A percentile compares a stretch with the other conserved stretches of the same genome.
Conservation (phyloP, 2,329 filamentous ascomycete species). For the Cytospora leucostoma region DNA sequence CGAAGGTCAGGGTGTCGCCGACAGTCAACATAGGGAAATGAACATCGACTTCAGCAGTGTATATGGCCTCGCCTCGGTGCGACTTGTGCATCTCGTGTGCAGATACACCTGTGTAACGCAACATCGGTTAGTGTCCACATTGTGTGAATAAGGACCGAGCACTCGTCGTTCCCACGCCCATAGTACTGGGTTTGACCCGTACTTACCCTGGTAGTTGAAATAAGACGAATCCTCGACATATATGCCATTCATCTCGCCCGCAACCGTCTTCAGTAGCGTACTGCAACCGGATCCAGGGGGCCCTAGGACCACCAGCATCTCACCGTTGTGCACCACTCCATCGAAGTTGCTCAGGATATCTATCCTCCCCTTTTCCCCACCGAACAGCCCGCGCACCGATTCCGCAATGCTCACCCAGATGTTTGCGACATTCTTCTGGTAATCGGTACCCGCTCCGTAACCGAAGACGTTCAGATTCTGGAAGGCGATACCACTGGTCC, state of each 20-base stretch:
- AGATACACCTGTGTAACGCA: conserved; percentile 52
- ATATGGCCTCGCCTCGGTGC: conserved; percentile 84
- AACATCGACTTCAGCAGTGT: conserved; percentile 81
- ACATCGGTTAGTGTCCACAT: neutral
- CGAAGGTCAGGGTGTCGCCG: conserved; percentile 77
- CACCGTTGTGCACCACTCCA: conserved; percentile 67
- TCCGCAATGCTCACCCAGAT: conserved; percentile 55
- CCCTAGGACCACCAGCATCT: conserved; percentile 76
- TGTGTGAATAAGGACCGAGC: neutral
- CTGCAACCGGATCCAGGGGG: conserved; percentile 76
- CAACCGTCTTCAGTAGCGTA: conserved; percentile 81
- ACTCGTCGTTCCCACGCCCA: neutral
- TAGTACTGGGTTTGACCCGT: neutral
- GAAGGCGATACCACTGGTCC: conserved; percentile 66
- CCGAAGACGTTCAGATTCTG: conserved; percentile 69
- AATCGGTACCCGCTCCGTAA: conserved; percentile 68
- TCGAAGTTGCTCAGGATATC: conserved; percentile 70
- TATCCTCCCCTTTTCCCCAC: conserved; percentile 55
- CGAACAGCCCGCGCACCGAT: conserved; percentile 51
- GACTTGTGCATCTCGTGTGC: conserved; percentile 74
- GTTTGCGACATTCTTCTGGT: conserved; percentile 68
- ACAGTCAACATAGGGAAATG: conserved; percentile 78
- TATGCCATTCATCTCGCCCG: conserved; percentile 81
- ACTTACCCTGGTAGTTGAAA: conserved; percentile 77
- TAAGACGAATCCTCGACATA: conserved; percentile 69